These are phyloP conservation scores for Spergularia bocconei DNA, from an alignment of 148 eudicot species.

Conservation along the genomic window DNA sequence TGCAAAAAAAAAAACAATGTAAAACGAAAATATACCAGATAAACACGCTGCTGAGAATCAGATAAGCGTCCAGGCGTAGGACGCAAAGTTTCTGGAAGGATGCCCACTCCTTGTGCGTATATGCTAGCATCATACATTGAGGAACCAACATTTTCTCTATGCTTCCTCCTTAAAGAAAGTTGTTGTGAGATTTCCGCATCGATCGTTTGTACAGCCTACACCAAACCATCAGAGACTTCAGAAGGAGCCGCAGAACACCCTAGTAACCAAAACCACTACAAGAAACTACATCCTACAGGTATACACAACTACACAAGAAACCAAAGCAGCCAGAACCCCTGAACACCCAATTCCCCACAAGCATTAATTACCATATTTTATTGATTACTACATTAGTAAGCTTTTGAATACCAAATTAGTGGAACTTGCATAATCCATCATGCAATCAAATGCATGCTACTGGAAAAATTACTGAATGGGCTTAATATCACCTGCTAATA, in stretches of 20 bases:
- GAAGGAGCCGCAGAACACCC: neutral
- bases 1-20: neutral
- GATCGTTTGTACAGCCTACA: slow-evolving; percentile 81
- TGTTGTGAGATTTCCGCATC: slow-evolving; percentile 85
- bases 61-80: slow-evolving; percentile 95
- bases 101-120: slow-evolving; percentile 66
- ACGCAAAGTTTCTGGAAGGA: slow-evolving; percentile 81
- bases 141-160: slow-evolving; percentile 64
- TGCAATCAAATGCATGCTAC: neutral
- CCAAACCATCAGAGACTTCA: slow-evolving; percentile 18
- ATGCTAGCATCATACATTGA: slow-evolving; percentile 67
- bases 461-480: neutral
- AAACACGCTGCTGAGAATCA: slow-evolving; percentile 87
- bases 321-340: neutral
- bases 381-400: neutral
- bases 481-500: neutral
- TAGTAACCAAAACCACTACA: neutral
- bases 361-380: no score
- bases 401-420: neutral
- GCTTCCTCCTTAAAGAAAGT: slow-evolving; percentile 75
- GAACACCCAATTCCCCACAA: neutral
- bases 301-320: neutral
- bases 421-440: neutral
- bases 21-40: slow-evolving; percentile 55
- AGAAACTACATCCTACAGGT: neutral